Base-by-base conservation (phyloP, 23 red algal genomes). In the Cyanidioschyzon merolae region DNA sequence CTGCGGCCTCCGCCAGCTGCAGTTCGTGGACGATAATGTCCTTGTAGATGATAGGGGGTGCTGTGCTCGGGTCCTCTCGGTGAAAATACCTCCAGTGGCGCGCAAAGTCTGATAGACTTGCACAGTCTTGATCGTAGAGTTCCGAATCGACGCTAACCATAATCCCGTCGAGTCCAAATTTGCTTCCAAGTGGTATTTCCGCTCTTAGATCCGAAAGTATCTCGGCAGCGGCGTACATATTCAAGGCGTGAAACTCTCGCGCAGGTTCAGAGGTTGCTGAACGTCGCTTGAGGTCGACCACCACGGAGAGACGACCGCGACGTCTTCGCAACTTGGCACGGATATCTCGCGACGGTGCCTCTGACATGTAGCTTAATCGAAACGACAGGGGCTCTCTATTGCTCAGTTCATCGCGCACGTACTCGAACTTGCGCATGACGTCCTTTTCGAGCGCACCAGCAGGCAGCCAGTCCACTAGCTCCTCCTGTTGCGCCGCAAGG, bases 1-100 rank as follows among this genome's bases (percentile, higher is more conserved):
- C 88, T 59, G 76, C 88, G 17, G 94, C 94, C 39, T 86, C 87
- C 29, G 94, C 94, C 40, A 98, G 80, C 54, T 98, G 94, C 26
- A 98, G 75, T 34, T 88, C 74, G 75, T 98, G 88, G 1, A 98
- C 79, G 45, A 98, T 87, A 31, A 98, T 0, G 71, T 98, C 94
- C 40, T 83, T 77, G 37, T 80, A 58, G 26, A 90, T 78, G 27
- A 98, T 58, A 15, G 94, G 94, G 76, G 83, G 82, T 2, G 84
- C 76, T 12, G 37, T 39, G 2, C 91, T 85, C 1, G 27, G 37
- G 51, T 26, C 34, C 27, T 67, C 63, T 40, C 78, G 37, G 30
- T 31, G 24, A 41, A 39, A 59, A 40, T 58, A 30, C 25, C 18
- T 67, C 68, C 78, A 71, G 63, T 71, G 21, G 12, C 21, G 63